A percentile compares a stretch with the other conserved stretches of the same genome.
Conservation (phyloP, 2,329 filamentous ascomycete species). For the Arthrobotrys conoides region DNA sequence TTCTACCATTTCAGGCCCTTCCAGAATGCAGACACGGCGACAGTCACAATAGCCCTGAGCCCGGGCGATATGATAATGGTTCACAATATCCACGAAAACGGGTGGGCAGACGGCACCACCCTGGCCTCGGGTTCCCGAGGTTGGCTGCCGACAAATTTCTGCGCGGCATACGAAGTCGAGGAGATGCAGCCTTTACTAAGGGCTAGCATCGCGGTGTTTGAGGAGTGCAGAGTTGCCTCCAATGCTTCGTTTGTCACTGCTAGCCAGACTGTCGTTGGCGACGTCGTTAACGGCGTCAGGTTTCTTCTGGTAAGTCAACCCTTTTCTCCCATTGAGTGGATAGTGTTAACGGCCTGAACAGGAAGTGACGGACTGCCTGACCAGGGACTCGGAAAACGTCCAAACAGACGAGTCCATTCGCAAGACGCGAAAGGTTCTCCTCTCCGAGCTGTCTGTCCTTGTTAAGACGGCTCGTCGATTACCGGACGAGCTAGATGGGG, state of each 20-base stretch:
- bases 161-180: slow-evolving; percentile 91
- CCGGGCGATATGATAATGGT: slow-evolving; percentile 93
- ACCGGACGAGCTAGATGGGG: slow-evolving; percentile 74
- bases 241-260: slow-evolving; percentile 57
- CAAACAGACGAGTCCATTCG: slow-evolving; percentile 82
- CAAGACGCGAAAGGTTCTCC: slow-evolving; percentile 84
- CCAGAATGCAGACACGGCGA: slow-evolving; percentile 79
- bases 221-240: slow-evolving; percentile 62
- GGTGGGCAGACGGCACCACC: slow-evolving; percentile 96
- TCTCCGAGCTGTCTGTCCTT: slow-evolving; percentile 89
- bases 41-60: slow-evolving; percentile 87
- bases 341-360: slow-evolving; percentile 66
- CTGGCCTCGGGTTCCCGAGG: slow-evolving; percentile 87
- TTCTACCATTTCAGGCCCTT: slow-evolving; percentile 90
- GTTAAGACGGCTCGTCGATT: slow-evolving; percentile 90
- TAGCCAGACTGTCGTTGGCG: slow-evolving; percentile 63
- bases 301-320: slow-evolving; percentile 81
- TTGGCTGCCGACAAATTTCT: slow-evolving; percentile 98
- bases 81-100: slow-evolving; percentile 97
- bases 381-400: slow-evolving; percentile 82
- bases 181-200: slow-evolving; percentile 88
- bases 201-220: slow-evolving; percentile 67
- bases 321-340: slow-evolving; percentile 21
- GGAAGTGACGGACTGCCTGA: slow-evolving; percentile 91
- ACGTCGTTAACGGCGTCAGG: slow-evolving; percentile 82